Evolutionary conservation across 2,329 filamentous ascomycete genomes (phyloP), one percentile per base, ranked within the genome.

Genomic region (Tolypocladium pustulatum): DNA sequence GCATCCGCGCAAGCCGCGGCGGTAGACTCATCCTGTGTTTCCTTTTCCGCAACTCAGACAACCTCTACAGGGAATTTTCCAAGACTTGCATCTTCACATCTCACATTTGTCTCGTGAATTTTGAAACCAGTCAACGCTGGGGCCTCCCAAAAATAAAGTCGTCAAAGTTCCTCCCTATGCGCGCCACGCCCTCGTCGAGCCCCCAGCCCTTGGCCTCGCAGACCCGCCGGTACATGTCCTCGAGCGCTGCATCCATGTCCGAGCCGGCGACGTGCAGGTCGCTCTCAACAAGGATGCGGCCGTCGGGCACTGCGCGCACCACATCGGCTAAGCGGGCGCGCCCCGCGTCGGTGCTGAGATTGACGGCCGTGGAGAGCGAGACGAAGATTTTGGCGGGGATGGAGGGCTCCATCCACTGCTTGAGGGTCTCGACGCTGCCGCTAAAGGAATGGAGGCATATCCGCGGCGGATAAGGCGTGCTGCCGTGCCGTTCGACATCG

Each of bases 361-460:
- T 99, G 66, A 99, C 88, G 7, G 85, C 86, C 0, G 81, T 80
- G 1, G 91, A 97, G 69, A 97, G 95, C 1, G 91, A 96, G 66
- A 96, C 92, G 72, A 86, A 99, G 25, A 97, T 80, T 20, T 84
- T 79, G 0, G 86, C 84, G 0, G 93, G 93, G 10, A 94, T 84
- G 1, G 81, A 78, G 1, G 84, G 82, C 62, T 88, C 81, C 54
- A 91, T 75, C 67, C 96, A 97, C 70, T 91, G 91, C 63, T 82
- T 86, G 41, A 97, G 75, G 37, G 87, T 81, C 59, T 94, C 86
- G 13, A 84, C 78, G 7, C 87, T 82, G 0, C 91, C 93, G 54
- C 89, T 95, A 72, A 91, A 99, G 0, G 92, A 97, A 72, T 99
- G 94, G 60, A 99, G 83, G 68, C 94, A 99, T 69, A 97, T 87